Evolutionary conservation across 148 eudicot genomes (phyloP).

Genomic region (Rhododendron griersonianum): DNA sequence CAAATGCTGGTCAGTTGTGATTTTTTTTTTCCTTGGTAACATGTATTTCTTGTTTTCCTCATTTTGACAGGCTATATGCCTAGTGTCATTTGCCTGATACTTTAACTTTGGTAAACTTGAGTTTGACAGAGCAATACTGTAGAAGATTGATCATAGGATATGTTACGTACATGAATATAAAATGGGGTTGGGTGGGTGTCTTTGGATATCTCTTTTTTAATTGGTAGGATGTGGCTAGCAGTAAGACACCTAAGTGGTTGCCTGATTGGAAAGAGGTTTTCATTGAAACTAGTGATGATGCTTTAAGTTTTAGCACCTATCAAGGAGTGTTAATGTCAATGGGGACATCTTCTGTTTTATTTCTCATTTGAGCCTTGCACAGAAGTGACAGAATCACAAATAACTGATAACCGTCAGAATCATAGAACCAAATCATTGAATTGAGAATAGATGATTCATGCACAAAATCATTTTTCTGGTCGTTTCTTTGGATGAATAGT

Average conservation of each 20-base stretch:
- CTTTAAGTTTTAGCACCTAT: not conserved
- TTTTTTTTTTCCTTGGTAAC: not conserved
- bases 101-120: not conserved
- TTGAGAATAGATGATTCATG: not conserved
- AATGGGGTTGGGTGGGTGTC: not conserved
- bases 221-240: not conserved
- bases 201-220: not conserved
- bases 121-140: too few species aligned
- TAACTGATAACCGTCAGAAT: not conserved
- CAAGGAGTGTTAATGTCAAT: not conserved
- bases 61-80: not conserved
- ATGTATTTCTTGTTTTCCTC: not conserved
- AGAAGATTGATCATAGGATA: too few species aligned
- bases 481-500: not conserved
- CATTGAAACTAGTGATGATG: not conserved
- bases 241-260: not conserved
- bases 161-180: too few species aligned
- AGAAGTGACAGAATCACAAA: not conserved
- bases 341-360: not conserved
- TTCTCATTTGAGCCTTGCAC: not conserved
- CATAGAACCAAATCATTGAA: too few species aligned
- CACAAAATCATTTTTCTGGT: not conserved
- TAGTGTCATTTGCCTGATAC: not conserved
- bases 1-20: slow-evolving; percentile 55
- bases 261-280: not conserved